Base-by-base conservation (phyloP, 176 grass and related monocot species). In the Oryza punctata region DNA sequence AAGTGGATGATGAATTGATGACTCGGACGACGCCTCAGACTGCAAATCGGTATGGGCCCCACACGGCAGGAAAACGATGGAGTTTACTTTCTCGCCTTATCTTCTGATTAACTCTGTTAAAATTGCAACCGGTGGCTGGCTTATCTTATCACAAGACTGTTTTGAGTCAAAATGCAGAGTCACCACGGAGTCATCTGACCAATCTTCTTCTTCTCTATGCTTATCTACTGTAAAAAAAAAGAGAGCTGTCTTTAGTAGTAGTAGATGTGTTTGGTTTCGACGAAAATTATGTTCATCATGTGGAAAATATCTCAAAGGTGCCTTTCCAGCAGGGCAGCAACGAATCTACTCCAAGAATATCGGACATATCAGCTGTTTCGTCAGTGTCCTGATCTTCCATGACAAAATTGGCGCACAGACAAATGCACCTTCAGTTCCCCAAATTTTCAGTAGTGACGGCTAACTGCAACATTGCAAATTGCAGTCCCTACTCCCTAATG, bases 1-100 rank as follows among this genome's bases (percentile, higher is more conserved):
- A 73, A 76, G n/a, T n/a, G 57, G 57, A 61, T 24, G 57, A 61
- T 80, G 76, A 65, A 69, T 76, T 24, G 57, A 59, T 80, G 80
- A 65, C 80, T 80, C 27, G 80, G 68, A 38, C 67, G 41, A 70
- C 7, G 54, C 6, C 19, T 54, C 63, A 46, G 32, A 1, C 24
- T 32, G 29, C 82, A 60, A 46, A 46, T 7, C 35, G 35, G 35
- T 37, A 37, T 37, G 35, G 76, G 10, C 43, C 43, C 73, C 65
- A 73, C 46, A 13, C 30, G 10, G 7, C 21, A 77, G 21, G 3
- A 54, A 9, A 61, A 24, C 9, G 28, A 69, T 78, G 45, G 16
- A 8, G 49, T 15, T 9, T 44, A 66, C 29, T 64, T 63, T 35
- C 14, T 61, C 46, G 49, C 6, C 14, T 18, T 11, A 70, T 21